These are phyloP conservation scores for Globisporangium cederbergense DNA, from an alignment of 352 stramenopile species.

Conservation along the genomic window DNA sequence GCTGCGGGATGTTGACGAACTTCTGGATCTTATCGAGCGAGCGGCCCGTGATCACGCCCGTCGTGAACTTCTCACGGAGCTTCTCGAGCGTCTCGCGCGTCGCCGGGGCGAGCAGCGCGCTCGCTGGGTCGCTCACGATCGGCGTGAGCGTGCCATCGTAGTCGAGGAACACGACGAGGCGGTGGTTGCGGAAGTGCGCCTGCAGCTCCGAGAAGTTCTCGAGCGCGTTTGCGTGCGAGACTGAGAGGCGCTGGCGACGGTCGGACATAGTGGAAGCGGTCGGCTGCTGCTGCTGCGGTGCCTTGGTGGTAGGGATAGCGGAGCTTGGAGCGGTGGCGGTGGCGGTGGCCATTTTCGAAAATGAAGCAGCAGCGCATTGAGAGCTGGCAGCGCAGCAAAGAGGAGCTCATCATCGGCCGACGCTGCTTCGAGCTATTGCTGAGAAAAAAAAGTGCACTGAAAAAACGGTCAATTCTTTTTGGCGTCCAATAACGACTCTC, in stretches of 20 bases:
- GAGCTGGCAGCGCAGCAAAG: neutral
- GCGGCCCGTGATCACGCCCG: constrained; percentile 83
- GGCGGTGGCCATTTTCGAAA: constrained; percentile 18
- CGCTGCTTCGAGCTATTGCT: neutral
- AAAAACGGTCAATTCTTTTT: constrained; percentile 13
- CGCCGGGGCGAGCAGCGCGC: constrained; percentile 60
- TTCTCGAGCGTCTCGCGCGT: constrained; percentile 75
- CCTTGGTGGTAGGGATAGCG: neutral
- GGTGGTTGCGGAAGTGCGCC: constrained; percentile 43
- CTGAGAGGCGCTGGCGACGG: constrained; percentile 44
- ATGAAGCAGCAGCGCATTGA: constrained; percentile 6
- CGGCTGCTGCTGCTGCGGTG: neutral
- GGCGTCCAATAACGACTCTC: neutral
- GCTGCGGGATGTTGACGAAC: constrained; percentile 82
- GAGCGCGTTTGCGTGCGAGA: constrained; percentile 73
- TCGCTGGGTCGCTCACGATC: constrained; percentile 85
- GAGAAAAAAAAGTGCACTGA: constrained; percentile 3
- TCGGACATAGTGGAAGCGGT: neutral
- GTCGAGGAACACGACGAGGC: constrained; percentile 85
- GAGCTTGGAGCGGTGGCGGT: neutral
- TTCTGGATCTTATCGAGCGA: constrained; percentile 87
- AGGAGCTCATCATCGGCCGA: neutral
- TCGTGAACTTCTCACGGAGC: constrained; percentile 77
- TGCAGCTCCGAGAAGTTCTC: constrained; percentile 63
- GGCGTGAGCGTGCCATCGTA: constrained; percentile 89